These are phyloP conservation scores for Rhinocladiella mackenziei DNA, from an alignment of 2,329 filamentous ascomycete species.

Conservation along the genomic window DNA sequence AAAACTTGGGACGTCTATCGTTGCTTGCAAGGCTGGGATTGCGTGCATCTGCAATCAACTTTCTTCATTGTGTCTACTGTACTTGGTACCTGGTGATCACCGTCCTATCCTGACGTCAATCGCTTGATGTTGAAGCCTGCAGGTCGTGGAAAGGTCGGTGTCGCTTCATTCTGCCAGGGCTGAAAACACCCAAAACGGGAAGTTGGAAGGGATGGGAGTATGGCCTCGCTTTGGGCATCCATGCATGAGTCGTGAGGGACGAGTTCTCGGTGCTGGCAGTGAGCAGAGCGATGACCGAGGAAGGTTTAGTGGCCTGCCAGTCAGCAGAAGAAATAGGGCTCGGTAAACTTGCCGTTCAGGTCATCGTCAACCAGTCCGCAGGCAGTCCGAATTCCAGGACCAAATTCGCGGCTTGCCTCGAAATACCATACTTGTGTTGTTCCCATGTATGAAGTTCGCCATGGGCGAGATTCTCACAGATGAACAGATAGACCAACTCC, in stretches of 20 bases:
- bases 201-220: background rate
- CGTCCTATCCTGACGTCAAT: background rate
- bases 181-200: background rate
- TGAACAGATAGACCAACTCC: slow-evolving; percentile 59
- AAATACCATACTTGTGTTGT: too few species aligned
- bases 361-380: background rate
- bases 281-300: background rate
- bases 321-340: background rate
- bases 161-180: background rate
- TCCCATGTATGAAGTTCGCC: too few species aligned
- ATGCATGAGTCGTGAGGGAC: too few species aligned
- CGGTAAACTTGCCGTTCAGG: background rate
- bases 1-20: too few species aligned
- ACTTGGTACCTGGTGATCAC: background rate
- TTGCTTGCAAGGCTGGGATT: slow-evolving; percentile 1
- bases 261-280: too few species aligned
- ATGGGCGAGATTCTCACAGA: slow-evolving; percentile 37
- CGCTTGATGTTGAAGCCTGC: background rate
- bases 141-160: background rate
- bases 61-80: background rate
- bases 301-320: background rate
- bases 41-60: background rate
- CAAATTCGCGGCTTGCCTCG: too few species aligned
- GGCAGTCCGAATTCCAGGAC: background rate
- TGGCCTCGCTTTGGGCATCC: slow-evolving; percentile 3